phyloP scores from a whole-genome alignment of 2,329 filamentous ascomycete species.

The Rutstroemia sp. region DNA sequence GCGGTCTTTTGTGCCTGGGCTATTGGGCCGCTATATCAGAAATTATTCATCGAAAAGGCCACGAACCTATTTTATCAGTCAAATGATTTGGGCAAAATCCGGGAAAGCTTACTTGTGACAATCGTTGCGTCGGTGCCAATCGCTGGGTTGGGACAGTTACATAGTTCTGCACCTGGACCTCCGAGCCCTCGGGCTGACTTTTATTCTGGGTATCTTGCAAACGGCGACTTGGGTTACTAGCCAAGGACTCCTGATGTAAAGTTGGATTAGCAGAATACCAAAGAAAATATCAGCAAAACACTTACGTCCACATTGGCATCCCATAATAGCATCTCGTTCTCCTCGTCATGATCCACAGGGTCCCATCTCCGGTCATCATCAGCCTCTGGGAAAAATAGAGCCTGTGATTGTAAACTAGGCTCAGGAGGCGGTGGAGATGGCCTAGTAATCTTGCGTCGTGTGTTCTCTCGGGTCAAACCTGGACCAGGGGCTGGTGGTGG shows the following conservation, averaged over 20 bases:
- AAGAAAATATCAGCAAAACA: constrained; percentile 8
- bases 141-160: constrained; percentile 25
- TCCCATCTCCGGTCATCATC: constrained; percentile 69
- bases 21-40: not conserved
- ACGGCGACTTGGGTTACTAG: constrained; percentile 21
- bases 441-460: constrained; percentile 32
- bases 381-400: constrained; percentile 58
- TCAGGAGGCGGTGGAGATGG: constrained; percentile 47
- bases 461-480: constrained; percentile 15
- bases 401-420: constrained; percentile 54
- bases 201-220: constrained; percentile 14
- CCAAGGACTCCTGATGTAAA: constrained; percentile 17
- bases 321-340: constrained; percentile 65
- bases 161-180: not conserved
- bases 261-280: constrained; percentile 25
- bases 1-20: no score
- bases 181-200: constrained; percentile 7
- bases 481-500: constrained; percentile 19
- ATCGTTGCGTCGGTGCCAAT: constrained; percentile 65
- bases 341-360: constrained; percentile 58
- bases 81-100: constrained; percentile 8
- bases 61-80: constrained; percentile 25
- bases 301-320: constrained; percentile 59
- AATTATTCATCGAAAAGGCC: constrained; percentile 28
- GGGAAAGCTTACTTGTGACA: constrained; percentile 55